Evolutionary conservation across 148 eudicot species (phyloP).

Genomic region (Rhododendron griersonianum): DNA sequence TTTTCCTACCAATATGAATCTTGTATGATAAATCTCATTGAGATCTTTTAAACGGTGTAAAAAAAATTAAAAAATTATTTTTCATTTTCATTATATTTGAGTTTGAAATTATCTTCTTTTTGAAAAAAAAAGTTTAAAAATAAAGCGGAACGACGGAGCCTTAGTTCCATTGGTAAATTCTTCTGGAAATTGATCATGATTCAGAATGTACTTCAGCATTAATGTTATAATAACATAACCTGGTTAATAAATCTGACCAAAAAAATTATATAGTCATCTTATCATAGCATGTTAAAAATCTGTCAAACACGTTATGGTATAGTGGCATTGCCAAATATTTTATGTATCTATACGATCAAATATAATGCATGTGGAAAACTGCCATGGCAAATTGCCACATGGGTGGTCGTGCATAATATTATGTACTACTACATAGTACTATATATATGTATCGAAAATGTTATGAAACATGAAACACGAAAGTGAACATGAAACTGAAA

Average conservation of each 20-base stretch:
- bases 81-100: too few relatives aligned
- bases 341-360: neutral
- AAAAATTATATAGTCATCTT: neutral
- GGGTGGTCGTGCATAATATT: neutral
- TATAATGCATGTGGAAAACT: neutral
- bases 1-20: too few relatives aligned
- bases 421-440: neutral
- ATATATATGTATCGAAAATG: neutral
- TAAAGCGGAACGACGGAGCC: too few relatives aligned
- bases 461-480: too few relatives aligned
- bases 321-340: neutral
- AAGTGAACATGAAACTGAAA: too few relatives aligned
- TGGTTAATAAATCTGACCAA: neutral
- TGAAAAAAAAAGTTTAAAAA: too few relatives aligned
- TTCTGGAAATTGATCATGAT: neutral
- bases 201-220: neutral
- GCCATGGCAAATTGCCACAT: neutral
- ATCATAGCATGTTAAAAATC: neutral
- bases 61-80: too few relatives aligned
- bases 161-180: neutral
- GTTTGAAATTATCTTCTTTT: too few relatives aligned
- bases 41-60: too few relatives aligned
- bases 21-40: too few relatives aligned
- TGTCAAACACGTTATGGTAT: neutral
- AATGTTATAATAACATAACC: neutral